A percentile compares a stretch with the other conserved stretches of the same genome.
Conservation (phyloP, 73 alveolate species). For the Tetrahymena malaccensis region DNA sequence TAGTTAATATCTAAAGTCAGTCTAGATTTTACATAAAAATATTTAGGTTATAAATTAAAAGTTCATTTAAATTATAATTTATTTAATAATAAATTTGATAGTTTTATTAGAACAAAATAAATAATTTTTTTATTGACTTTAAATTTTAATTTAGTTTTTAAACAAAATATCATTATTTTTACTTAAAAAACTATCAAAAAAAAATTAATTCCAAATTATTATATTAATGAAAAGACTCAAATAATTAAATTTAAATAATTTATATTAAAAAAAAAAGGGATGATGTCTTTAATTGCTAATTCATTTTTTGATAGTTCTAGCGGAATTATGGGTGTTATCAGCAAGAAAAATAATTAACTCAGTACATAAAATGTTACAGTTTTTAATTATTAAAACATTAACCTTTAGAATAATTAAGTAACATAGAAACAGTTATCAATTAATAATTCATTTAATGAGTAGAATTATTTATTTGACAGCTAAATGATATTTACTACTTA, state of each 20-base stretch:
- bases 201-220: too few species aligned
- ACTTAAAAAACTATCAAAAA: too few species aligned
- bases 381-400: too few species aligned
- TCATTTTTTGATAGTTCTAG: not conserved
- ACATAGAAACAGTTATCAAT: not conserved
- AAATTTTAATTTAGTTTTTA: too few species aligned
- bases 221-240: too few species aligned
- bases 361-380: not conserved
- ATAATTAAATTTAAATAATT: too few species aligned
- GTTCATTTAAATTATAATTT: too few species aligned
- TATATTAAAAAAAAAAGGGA: not conserved
- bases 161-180: not conserved
- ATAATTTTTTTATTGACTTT: too few species aligned
- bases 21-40: not conserved
- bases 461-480: not conserved
- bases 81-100: too few species aligned
- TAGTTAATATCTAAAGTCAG: not conserved
- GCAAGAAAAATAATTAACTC: not conserved
- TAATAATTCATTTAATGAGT: not conserved
- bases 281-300: not conserved
- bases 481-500: not conserved
- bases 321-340: not conserved
- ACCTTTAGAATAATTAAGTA: not conserved
- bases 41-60: not conserved
- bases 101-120: too few species aligned